phyloP scores from a whole-genome alignment of 164 flowering plant genomes.

The Annona squamosa region DNA sequence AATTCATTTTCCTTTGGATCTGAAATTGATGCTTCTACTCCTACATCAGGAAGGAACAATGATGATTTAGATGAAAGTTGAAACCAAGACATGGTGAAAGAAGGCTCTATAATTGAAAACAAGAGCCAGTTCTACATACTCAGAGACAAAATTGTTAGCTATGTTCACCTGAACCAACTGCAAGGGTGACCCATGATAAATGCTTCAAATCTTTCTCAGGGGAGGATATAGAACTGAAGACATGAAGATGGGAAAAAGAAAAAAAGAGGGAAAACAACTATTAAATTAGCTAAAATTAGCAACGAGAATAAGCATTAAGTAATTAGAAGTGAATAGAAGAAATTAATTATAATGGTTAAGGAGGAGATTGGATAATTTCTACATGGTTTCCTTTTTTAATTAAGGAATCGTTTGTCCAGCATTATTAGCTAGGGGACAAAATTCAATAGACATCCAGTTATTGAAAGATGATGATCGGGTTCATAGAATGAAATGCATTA shows the following conservation, averaged over 20 bases:
- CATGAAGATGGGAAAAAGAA: too few species aligned
- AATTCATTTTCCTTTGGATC: slow-evolving; percentile 28
- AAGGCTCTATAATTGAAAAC: background rate
- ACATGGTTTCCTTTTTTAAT: too few species aligned
- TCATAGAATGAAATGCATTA: too few species aligned
- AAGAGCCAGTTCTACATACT: slow-evolving; percentile 3
- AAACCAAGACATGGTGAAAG: background rate
- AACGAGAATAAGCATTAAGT: background rate
- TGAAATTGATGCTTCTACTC: slow-evolving; percentile 47
- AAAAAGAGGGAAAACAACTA: background rate
- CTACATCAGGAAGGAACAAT: slow-evolving; percentile 20
- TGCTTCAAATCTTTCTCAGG: slow-evolving; percentile 8
- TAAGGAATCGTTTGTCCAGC: too few species aligned
- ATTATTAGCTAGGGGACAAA: too few species aligned
- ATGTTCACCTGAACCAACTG: slow-evolving; percentile 45
- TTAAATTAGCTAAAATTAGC: background rate
- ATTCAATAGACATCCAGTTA: too few species aligned
- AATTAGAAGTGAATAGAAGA: background rate
- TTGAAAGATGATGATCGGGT: too few species aligned
- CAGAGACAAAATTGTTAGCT: background rate
- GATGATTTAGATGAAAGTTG: background rate
- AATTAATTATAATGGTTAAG: background rate
- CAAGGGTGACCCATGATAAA: slow-evolving; percentile 25
- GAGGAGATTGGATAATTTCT: background rate
- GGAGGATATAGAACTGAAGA: slow-evolving; percentile 1